These are phyloP conservation scores for Ilyonectria robusta DNA, from an alignment of 2,329 filamentous ascomycete genomes.

Conservation along the genomic window DNA sequence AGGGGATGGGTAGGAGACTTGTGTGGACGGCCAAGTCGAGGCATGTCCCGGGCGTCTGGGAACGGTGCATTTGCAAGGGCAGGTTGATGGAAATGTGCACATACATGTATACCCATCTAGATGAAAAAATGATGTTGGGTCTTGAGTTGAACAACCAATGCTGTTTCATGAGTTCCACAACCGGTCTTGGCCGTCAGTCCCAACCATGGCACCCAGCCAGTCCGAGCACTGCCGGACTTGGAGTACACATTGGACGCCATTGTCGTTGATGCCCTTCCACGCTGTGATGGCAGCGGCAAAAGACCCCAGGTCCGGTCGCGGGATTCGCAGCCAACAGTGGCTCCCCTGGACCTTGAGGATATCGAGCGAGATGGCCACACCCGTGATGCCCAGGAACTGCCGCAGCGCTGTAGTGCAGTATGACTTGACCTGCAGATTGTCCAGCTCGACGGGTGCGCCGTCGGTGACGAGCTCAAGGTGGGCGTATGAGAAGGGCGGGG, in stretches of 20 bases:
- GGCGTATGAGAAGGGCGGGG: conserved; percentile 69
- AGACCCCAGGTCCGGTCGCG: conserved; percentile 70
- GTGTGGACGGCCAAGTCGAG: conserved; percentile 28
- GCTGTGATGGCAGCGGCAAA: conserved; percentile 77
- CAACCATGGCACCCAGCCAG: conserved; percentile 74
- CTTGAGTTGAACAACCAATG: conserved; percentile 12
- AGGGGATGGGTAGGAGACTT: conserved; percentile 22
- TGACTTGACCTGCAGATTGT: conserved; percentile 73
- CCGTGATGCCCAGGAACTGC: conserved; percentile 79
- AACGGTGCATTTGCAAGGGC: conserved; percentile 44
- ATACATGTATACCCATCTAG: conserved; percentile 48
- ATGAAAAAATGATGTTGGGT: conserved; percentile 38
- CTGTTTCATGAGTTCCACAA: conserved; percentile 62
- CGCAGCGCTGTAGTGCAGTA: conserved; percentile 75
- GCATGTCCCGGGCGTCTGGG: conserved; percentile 47
- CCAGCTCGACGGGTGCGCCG: conserved; percentile 57
- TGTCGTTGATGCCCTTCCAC: conserved; percentile 67
- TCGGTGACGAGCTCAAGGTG: conserved; percentile 65
- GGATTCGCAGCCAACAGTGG: conserved; percentile 76
- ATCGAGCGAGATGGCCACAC: conserved; percentile 77
- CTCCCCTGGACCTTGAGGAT: conserved; percentile 72
- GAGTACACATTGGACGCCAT: conserved; percentile 64
- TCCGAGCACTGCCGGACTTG: conserved; percentile 71
- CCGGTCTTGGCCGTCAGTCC: conserved; percentile 58
- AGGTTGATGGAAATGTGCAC: conserved; percentile 45